phyloP scores from a whole-genome alignment of 1,284 basidiomycete genomes.

The Cryptococcus hybrid region DNA sequence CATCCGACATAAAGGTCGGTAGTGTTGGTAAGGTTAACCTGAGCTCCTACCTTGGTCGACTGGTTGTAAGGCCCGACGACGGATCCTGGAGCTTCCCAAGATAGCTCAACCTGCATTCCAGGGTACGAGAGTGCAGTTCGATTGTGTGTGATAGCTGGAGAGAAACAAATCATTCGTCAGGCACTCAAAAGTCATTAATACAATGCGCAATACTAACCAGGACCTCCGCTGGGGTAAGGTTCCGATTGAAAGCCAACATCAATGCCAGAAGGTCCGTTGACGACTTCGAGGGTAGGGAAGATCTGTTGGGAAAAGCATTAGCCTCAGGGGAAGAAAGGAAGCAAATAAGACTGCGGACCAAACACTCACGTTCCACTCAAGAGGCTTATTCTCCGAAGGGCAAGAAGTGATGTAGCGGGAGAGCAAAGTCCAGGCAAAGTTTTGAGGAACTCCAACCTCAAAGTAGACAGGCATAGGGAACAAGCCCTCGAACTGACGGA shows the following conservation, averaged over 20 bases:
- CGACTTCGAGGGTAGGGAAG: constrained; percentile 34
- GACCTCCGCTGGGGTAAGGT: too few species aligned
- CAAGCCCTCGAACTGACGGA: constrained; percentile 62
- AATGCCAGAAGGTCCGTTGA: constrained; percentile 33
- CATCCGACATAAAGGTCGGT: background rate
- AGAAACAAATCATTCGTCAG: too few species aligned
- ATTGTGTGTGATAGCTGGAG: constrained; percentile 55
- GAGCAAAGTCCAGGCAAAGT: constrained; percentile 58
- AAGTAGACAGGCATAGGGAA: constrained; percentile 61
- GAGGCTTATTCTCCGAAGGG: constrained; percentile 59
- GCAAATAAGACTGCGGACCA: background rate
- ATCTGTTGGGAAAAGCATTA: constrained; percentile 17
- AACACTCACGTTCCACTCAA: constrained; percentile 26
- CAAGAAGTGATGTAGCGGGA: constrained; percentile 61
- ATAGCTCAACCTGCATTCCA: constrained; percentile 56
- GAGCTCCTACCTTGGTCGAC: constrained; percentile 29
- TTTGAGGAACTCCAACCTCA: constrained; percentile 26
- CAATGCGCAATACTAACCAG: too few species aligned
- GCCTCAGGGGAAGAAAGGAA: too few species aligned
- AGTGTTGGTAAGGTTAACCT: constrained; percentile 12
- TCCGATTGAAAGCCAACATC: constrained; percentile 40
- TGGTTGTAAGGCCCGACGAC: constrained; percentile 60
- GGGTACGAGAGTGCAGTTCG: constrained; percentile 54
- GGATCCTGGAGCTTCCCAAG: constrained; percentile 62
- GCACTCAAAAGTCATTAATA: too few species aligned